These are phyloP conservation scores for Scheffersomyces lignicola DNA, from an alignment of 1,139 yeast species.

Conservation along the genomic window DNA sequence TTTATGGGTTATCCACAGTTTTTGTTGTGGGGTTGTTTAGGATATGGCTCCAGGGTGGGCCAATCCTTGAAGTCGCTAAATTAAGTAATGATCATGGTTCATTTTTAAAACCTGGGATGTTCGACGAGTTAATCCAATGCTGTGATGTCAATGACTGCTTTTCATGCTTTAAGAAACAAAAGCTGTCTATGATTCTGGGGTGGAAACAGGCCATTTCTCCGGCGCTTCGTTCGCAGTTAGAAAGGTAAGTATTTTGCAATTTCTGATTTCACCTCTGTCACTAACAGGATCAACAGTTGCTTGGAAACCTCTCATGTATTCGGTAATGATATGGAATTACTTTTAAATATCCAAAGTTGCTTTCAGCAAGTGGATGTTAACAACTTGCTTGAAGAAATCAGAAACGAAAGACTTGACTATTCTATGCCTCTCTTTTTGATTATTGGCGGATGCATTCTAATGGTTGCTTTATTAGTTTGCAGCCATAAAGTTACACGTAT, in stretches of 20 bases:
- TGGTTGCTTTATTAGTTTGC: background rate
- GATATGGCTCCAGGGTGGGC: conserved; percentile 7
- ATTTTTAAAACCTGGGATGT: conserved; percentile 8
- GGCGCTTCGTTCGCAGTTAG: conserved; percentile 9
- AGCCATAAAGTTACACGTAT: background rate
- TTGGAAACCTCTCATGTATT: background rate
- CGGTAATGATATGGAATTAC: conserved; percentile 17
- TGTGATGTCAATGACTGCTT: conserved; percentile 14
- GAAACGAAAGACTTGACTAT: conserved; percentile 8
- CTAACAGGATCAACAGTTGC: conserved; percentile 1
- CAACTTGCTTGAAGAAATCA: conserved; percentile 11
- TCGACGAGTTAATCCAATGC: conserved; percentile 16
- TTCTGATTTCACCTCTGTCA: background rate
- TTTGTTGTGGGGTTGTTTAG: conserved; percentile 7
- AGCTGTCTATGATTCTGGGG: conserved; percentile 10
- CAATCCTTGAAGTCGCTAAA: background rate
- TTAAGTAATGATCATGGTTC: background rate
- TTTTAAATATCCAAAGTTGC: conserved; percentile 24
- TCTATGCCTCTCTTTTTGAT: background rate
- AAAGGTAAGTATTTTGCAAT: conserved; percentile 11
- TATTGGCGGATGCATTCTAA: background rate
- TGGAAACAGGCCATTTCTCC: conserved; percentile 11
- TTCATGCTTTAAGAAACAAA: conserved; percentile 14
- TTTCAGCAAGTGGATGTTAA: conserved; percentile 21
- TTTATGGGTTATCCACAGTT: no score